Evolutionary conservation across 225 moss, liverwort and hornwort genomes (phyloP).

Genomic region (Pseudoscleropodium purum): DNA sequence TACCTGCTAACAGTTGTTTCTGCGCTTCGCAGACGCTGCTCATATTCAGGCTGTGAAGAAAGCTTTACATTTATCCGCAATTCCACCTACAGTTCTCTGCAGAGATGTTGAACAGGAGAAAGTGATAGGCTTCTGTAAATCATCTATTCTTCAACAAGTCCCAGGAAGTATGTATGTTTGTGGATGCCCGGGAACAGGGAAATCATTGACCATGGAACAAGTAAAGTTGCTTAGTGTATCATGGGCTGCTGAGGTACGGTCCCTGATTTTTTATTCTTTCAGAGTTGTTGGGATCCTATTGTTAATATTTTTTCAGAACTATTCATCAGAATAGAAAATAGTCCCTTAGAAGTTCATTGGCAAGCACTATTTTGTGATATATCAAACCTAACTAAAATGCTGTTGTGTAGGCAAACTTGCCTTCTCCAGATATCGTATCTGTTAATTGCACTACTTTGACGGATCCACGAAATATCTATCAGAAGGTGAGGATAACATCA

Average conservation of each 20-base stretch:
- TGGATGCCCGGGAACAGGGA: conserved; percentile 90
- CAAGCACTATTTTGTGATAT: background rate
- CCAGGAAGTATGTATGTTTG: conserved; percentile 79
- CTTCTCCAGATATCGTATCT: conserved; percentile 49
- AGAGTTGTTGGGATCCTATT: background rate
- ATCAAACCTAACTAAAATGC: background rate
- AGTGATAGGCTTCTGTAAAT: conserved; percentile 66
- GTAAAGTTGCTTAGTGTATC: conserved; percentile 46
- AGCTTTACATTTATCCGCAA: conserved; percentile 72
- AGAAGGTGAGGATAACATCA: conserved; percentile 36
- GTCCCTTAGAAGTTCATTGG: background rate
- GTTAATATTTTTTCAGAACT: background rate
- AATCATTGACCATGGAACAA: conserved; percentile 81
- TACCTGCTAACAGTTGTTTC: background rate
- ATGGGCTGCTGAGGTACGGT: conserved; percentile 66
- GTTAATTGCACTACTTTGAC: conserved; percentile 81
- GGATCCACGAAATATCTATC: conserved; percentile 73
- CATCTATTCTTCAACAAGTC: conserved; percentile 55
- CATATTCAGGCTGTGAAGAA: conserved; percentile 63
- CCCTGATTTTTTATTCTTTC: background rate
- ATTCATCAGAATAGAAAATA: background rate
- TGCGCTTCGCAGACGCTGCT: conserved; percentile 30
- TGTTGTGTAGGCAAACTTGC: conserved; percentile 50
- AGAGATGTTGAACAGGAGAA: conserved; percentile 65
- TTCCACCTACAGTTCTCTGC: conserved; percentile 63